Base-by-base conservation (phyloP, 345 rosid species). In the Eucalyptus lansdowneana region DNA sequence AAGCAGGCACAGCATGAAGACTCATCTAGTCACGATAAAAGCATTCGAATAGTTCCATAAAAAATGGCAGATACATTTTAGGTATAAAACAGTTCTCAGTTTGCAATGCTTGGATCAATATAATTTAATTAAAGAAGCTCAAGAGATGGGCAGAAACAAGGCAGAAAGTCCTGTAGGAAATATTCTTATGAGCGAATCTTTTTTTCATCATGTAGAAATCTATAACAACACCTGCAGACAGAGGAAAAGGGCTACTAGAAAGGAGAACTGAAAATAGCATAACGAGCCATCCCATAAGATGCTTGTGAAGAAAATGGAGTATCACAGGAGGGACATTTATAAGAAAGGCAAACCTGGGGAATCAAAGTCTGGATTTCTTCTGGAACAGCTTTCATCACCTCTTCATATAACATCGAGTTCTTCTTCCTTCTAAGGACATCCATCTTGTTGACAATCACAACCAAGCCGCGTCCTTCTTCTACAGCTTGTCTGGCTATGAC, bases 401-500 rank as follows among this genome's bases (percentile, higher is more conserved):
- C 96, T 90, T 96, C 91, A 89, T 93, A 92, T 89, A 94, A 88
- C 81, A 83, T 88, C 11, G 95, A 92, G 91, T 96, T 93, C 29
- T 90, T 90, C 89, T 90, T 94, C 91, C 99, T 95, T 89, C 91
- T 92, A 34, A 97, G 94, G 93, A 97, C 93, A 92, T 97, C 99
- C 99, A 98, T 97, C 93, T 97, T 97, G 94, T 98, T 97, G 88
- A 98, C 98, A 86, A 97, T 92, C 60, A 97, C 94, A 56, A 98
- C 98, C 90, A 97, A 90, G 65, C 98, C 98, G 87, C 99, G 98
- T 40, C 99, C 99, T 95, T 98, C 99, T 93, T 98, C 99, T 76
- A 98, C 97, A 45, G 98, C 96, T 80, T 94, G 93, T 91, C 99
- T 95, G 34, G 98, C 99, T 91, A 98, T 96, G 87, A 96, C 99